A percentile compares a stretch with the other conserved stretches of the same genome.
Evolutionary conservation across 108 stramenopile species (phyloP).

Genomic region (Nitzschia inconspicua): DNA sequence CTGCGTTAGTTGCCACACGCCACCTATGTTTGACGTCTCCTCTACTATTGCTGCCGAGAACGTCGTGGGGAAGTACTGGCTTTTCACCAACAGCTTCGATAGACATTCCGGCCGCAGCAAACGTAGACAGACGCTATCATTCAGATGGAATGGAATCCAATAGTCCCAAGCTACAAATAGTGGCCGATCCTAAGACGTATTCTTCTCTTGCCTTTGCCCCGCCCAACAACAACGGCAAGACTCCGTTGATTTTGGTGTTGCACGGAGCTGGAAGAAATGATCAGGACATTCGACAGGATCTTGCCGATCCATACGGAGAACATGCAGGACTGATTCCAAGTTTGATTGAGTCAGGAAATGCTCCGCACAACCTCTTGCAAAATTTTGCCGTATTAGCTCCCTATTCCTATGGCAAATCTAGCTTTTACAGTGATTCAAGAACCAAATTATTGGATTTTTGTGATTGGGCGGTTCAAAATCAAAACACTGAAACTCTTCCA

Average conservation of each 20-base stretch:
- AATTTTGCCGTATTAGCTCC: slow-evolving; percentile 78
- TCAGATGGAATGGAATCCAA: no score
- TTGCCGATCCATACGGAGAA: slow-evolving; percentile 62
- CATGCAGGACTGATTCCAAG: slow-evolving; percentile 73
- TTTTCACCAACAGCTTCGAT: no score
- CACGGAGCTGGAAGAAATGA: slow-evolving; percentile 75
- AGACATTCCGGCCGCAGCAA: no score
- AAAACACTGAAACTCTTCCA: not conserved
- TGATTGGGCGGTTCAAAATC: slow-evolving; percentile 41
- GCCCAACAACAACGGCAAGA: slow-evolving; percentile 4
- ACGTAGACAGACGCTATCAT: no score
- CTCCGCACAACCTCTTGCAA: slow-evolving; percentile 44
- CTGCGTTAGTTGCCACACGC: no score
- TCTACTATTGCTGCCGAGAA: no score
- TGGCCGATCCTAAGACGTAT: slow-evolving; percentile 58
- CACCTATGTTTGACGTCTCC: no score
- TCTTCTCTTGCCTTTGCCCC: slow-evolving; percentile 61
- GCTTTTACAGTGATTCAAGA: slow-evolving; percentile 73
- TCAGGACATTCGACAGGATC: slow-evolving; percentile 43
- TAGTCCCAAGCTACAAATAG: no score
- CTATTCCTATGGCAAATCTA: slow-evolving; percentile 54
- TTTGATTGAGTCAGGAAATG: slow-evolving; percentile 43
- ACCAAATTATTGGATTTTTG: slow-evolving; percentile 57
- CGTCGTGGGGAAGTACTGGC: no score
- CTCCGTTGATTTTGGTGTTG: slow-evolving; percentile 66